Conservation (phyloP, 768 basidiomycete genomes). For the Hirschioporus abietinus region DNA sequence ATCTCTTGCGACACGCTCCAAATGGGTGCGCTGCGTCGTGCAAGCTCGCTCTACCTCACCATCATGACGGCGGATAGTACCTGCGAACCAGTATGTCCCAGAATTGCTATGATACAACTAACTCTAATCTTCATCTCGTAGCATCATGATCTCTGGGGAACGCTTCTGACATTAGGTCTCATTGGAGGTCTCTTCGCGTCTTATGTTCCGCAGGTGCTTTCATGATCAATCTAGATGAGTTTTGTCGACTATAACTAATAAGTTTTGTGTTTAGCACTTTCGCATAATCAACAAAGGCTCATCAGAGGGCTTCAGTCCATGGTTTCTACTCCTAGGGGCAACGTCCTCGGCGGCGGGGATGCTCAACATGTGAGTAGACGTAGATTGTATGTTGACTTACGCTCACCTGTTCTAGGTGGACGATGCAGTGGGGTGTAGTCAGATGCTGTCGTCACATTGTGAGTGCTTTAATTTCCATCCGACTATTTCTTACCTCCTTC, state of each 20-base stretch:
- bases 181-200: constrained; percentile 72
- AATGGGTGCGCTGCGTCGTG: too few relatives aligned
- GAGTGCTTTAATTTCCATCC: constrained; percentile 24
- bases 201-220: constrained; percentile 75
- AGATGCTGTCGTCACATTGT: constrained; percentile 78
- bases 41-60: too few relatives aligned
- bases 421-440: constrained; percentile 79
- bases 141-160: constrained; percentile 70
- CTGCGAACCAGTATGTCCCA: too few relatives aligned
- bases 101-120: too few relatives aligned
- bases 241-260: constrained; percentile 5
- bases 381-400: not conserved
- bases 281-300: constrained; percentile 75
- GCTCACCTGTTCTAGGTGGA: constrained; percentile 47
- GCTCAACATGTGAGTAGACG: constrained; percentile 66
- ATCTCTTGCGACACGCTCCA: too few relatives aligned
- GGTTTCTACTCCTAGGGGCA: constrained; percentile 85
- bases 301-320: constrained; percentile 87
- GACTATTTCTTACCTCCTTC: constrained; percentile 7
- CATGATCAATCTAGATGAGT: constrained; percentile 22
- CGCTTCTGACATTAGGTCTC: constrained; percentile 59
- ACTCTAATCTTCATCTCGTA: constrained; percentile 19
- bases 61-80: too few relatives aligned
- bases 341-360: constrained; percentile 78
- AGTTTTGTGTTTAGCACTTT: constrained; percentile 46